phyloP scores from a whole-genome alignment of 257 asterid species.

The Anisodus acutangulus region DNA sequence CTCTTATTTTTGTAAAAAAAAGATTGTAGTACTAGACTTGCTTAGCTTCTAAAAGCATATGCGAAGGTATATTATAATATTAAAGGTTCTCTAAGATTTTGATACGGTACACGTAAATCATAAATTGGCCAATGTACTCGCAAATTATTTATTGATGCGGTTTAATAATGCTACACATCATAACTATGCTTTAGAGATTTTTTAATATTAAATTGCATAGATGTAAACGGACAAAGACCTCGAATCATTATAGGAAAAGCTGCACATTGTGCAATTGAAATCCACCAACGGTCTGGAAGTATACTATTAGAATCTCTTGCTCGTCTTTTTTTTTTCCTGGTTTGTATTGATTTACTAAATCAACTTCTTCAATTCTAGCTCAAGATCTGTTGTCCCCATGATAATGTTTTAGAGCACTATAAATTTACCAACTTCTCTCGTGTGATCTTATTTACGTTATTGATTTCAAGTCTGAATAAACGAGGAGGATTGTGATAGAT shows the following conservation, averaged over 20 bases:
- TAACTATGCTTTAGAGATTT: background rate
- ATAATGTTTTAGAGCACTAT: background rate
- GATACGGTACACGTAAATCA: background rate
- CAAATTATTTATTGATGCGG: background rate
- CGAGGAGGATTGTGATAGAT: too few species aligned
- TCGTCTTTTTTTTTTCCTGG: background rate
- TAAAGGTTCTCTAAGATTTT: too few species aligned
- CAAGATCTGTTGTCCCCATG: background rate
- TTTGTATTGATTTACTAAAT: too few species aligned
- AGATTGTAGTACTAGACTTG: too few species aligned
- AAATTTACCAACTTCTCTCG: background rate
- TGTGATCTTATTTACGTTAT: too few species aligned
- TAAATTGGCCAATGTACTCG: background rate
- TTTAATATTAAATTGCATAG: background rate
- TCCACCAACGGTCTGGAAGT: conserved; percentile 10
- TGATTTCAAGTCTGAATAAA: too few species aligned
- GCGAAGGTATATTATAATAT: too few species aligned
- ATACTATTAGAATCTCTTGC: background rate
- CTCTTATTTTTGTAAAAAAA: too few species aligned
- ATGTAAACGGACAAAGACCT: conserved; percentile 7
- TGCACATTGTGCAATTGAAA: background rate
- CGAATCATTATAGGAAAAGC: conserved; percentile 1
- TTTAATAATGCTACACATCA: background rate
- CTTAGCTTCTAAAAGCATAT: too few species aligned
- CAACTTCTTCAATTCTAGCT: background rate